Conservation (phyloP, 192 early-diverging fungal species). For the Haplosporangium gracile region DNA sequence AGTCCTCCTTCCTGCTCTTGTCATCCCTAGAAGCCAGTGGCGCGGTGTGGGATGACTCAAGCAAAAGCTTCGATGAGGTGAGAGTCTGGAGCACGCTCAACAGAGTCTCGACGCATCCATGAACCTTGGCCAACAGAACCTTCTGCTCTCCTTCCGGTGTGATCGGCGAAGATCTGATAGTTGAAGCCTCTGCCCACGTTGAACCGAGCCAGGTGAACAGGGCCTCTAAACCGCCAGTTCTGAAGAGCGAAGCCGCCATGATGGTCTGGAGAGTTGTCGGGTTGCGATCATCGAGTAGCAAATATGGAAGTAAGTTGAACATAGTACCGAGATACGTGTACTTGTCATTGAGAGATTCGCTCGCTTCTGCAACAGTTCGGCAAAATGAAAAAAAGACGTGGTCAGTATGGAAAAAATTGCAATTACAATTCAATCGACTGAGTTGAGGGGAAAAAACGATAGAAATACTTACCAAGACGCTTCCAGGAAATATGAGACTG, state of each 20-base stretch:
- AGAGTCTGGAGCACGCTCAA: constrained; percentile 77
- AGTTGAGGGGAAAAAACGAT: neutral
- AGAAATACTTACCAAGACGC: constrained; percentile 44
- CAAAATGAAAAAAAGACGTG: neutral
- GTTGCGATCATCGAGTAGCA: constrained; percentile 74
- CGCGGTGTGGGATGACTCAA: constrained; percentile 79
- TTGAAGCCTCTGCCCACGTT: constrained; percentile 62
- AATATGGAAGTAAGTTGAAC: constrained; percentile 65
- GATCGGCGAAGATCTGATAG: constrained; percentile 21
- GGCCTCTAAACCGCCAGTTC: constrained; percentile 63
- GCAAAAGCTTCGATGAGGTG: constrained; percentile 77
- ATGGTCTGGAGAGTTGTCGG: constrained; percentile 71
- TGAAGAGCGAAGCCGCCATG: constrained; percentile 72
- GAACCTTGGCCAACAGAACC: constrained; percentile 53
- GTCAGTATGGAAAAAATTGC: neutral
- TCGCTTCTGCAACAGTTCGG: neutral
- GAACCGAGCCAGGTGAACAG: constrained; percentile 61
- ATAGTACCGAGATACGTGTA: constrained; percentile 71
- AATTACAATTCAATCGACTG: neutral
- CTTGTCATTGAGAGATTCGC: constrained; percentile 51
- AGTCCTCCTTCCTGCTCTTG: constrained; percentile 66
- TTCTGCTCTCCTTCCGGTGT: constrained; percentile 52
- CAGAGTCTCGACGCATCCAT: constrained; percentile 67
- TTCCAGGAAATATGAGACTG: constrained; percentile 66
- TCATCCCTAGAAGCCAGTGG: constrained; percentile 65